A percentile compares a stretch with the other conserved stretches of the same genome.
phyloP scores from a whole-genome alignment of 164 flowering plant species.

The Amborella trichopoda region DNA sequence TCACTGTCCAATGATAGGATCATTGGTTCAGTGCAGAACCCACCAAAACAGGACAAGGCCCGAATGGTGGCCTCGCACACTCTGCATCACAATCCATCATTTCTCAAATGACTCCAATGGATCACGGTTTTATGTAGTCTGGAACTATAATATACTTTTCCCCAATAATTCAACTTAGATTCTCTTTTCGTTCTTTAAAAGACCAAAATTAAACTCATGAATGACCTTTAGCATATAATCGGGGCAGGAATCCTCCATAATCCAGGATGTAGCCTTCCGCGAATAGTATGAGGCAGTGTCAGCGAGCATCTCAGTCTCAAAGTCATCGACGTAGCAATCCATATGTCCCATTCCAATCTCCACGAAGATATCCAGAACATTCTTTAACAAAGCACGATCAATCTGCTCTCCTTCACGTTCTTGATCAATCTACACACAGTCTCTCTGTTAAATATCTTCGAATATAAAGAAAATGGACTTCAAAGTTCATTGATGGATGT shows the following conservation, averaged over 20 bases:
- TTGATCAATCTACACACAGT: constrained; percentile 9
- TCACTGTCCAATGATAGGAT: no score
- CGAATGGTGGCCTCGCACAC: no score
- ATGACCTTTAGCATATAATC: constrained; percentile 72
- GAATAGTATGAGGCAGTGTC: constrained; percentile 72
- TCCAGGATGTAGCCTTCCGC: constrained; percentile 80
- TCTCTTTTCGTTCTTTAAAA: no score
- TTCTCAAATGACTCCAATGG: no score
- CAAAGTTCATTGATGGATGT: neutral
- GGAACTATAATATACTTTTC: no score
- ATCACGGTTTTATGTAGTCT: no score
- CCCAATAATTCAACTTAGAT: no score
- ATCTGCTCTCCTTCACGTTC: constrained; percentile 50
- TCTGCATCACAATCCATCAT: no score
- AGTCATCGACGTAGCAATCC: constrained; percentile 57
- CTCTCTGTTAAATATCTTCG: no score
- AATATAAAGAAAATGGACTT: no score
- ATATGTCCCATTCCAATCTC: constrained; percentile 73
- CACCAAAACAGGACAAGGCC: no score
- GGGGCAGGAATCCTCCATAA: constrained; percentile 77
- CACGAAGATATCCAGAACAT: constrained; percentile 67
- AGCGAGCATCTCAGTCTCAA: constrained; percentile 49
- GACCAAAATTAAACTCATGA: neutral
- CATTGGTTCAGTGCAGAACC: no score
- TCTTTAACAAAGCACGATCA: constrained; percentile 66